These are phyloP conservation scores for Desmodesmus armatus DNA, from an alignment of 139 green algal genomes.

Conservation along the genomic window DNA sequence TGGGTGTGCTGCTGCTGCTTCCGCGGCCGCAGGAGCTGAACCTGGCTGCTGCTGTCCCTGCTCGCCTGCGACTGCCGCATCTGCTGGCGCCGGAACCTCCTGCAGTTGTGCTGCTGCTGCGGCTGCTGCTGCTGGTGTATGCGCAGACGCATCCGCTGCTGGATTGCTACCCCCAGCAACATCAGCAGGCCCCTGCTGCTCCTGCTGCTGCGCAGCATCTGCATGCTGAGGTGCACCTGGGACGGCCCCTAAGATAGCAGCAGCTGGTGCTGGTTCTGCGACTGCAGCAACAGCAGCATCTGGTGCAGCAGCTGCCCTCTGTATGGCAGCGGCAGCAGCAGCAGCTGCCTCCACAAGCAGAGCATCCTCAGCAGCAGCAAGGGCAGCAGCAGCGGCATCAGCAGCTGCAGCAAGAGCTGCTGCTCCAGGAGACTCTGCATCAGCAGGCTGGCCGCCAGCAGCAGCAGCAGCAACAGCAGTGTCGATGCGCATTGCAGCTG, in stretches of 20 bases:
- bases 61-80: neutral
- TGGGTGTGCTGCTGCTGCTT: conserved; percentile 25
- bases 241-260: no score
- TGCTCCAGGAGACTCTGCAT: neutral
- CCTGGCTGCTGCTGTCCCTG: neutral
- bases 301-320: conserved; percentile 16
- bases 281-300: neutral
- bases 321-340: neutral
- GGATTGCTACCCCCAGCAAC: neutral
- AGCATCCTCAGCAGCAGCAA: neutral
- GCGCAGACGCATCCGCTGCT: neutral
- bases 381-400: neutral
- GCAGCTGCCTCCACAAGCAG: neutral
- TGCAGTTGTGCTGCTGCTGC: neutral
- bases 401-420: neutral
- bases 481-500: neutral
- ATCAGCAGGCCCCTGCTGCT: no score
- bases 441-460: neutral
- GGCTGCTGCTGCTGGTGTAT: neutral
- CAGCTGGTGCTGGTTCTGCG: neutral
- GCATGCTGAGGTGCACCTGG: no score
- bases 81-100: neutral
- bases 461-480: neutral
- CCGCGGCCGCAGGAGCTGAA: neutral
- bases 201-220: neutral